Evolutionary conservation across 2,329 filamentous ascomycete species (phyloP), one percentile per base, ranked within the genome.

Genomic region (Epichloe gansuensis): DNA sequence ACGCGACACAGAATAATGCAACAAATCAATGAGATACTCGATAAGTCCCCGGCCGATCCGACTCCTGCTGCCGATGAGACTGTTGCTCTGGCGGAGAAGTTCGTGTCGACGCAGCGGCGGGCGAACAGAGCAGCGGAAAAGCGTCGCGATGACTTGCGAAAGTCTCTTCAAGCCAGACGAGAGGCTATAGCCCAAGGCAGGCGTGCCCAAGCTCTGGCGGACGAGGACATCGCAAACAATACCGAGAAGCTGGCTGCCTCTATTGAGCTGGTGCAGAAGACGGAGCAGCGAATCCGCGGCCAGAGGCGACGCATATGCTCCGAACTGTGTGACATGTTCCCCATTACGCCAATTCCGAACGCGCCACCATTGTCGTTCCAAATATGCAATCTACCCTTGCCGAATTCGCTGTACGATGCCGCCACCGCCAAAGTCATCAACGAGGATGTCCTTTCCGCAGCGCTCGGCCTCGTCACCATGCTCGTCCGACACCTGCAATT

Each of bases 271-370:
- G 67, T 86, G 1, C 72, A 74, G 4, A 68, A 75, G 47, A 82
- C 79, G 0, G 74, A 75, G 43, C 81, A 85, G 49, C 80, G 82
- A 21, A 85, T 89, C n/a, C 81, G 78, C 54, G 88, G 86, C n/a
- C 93, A 97, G 67, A 81, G 91, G 23, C 82, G 91, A 13, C 85
- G 93, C 38, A 88, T 97, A 52, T 91, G 89, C 65, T 84, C 93
- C 58, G 90, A 95, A 58, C 74, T 98, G 0, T 73, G 82, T 12
- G 72, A 74, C 28, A 87, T 96, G 53, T 96, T 91, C 63, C 83
- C 86, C 4, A 95, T 98, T 54, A 79, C 82, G 8, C 85, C 90
- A 0, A 62, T 67, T 2, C 69, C 73, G 0, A 69, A 72, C 7
- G 72, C 71, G 12, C 72, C 77, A 3, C 78, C 88, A 0, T 77